A percentile compares a stretch with the other conserved stretches of the same genome.
phyloP scores from a whole-genome alignment of 192 early-diverging fungal genomes.

The Haplosporangium gracile region DNA sequence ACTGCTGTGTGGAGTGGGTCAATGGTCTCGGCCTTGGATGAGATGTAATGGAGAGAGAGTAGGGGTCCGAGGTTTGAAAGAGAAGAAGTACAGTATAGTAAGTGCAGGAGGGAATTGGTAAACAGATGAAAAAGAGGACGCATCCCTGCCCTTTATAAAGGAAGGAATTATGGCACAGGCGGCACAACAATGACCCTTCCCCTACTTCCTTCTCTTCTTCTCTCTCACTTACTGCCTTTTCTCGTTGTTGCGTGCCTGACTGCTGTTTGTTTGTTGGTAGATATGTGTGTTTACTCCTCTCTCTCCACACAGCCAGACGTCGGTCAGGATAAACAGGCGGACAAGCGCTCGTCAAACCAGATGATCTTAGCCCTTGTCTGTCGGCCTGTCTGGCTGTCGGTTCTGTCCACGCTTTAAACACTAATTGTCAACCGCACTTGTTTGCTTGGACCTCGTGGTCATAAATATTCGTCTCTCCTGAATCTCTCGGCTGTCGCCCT shows the following conservation, averaged over 20 bases:
- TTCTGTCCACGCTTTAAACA: neutral
- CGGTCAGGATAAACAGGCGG: neutral
- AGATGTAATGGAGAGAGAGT: neutral
- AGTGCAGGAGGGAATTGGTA: neutral
- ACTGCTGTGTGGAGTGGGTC: neutral
- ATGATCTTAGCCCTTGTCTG: neutral
- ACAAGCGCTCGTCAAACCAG: neutral
- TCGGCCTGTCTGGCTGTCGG: neutral
- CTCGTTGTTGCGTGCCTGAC: neutral
- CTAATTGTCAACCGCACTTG: neutral
- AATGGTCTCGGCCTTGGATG: neutral
- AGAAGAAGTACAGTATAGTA: neutral
- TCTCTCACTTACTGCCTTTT: neutral
- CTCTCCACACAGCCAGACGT: neutral
- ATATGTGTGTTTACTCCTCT: neutral
- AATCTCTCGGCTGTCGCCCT: neutral
- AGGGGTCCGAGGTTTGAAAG: neutral
- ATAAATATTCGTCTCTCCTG: neutral
- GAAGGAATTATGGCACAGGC: neutral
- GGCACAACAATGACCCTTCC: slow-evolving; percentile 3
- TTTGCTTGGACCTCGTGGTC: slow-evolving; percentile 16
- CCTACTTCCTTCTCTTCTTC: neutral
- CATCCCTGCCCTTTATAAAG: neutral
- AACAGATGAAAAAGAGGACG: neutral
- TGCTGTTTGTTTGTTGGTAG: neutral